Base-by-base conservation (phyloP, 2,329 filamentous ascomycete species). In the Aspergillus sp. region DNA sequence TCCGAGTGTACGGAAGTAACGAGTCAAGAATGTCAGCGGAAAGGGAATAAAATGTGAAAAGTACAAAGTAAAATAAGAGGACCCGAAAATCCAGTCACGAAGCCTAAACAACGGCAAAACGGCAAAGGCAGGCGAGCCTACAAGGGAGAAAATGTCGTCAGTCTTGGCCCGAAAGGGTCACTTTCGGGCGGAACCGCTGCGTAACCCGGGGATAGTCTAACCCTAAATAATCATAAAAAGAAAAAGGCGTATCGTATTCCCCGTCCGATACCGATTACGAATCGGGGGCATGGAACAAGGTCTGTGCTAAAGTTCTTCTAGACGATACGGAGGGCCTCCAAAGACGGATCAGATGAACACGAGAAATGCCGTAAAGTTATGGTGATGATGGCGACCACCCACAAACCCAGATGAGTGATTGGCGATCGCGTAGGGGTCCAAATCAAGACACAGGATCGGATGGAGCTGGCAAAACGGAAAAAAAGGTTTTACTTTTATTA, bases 141-240 rank as follows among this genome's bases (percentile, higher is more conserved):
- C 51, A 36, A 45, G 30, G 55, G 59, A 48, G 36, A 45, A 49
- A 54, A 61, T 63, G 61, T 61, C 61, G 61, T 58, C 61, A 63
- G 58, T 55, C 51, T 55, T 60, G 61, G 25, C 58, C 55, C 51
- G 52, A 54, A 61, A 63, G 51, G 61, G 61, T 63, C 56, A 58
- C 28, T 61, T 60, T 61, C 63, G 60, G 63, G 63, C 63, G 53
- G 58, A 64, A 62, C 63, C 63, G 63, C 63, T 64, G 61, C 60
- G 60, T 41, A 58, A 56, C 48, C 55, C 52, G 51, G 63, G 61
- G 58, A 45, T 56, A 63, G 54, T 52, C 57, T 55, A 63, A 63
- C 58, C 61, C 58, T 64, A 64, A 55, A 36, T 47, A 50, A 50
- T 32, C 15, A 36, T 36, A 36, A 15, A 15, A 36, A 36, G 25